A percentile compares a stretch with the other conserved stretches of the same genome.
These are phyloP conservation scores for Coniochaeta sp. DNA, from an alignment of 2,329 filamentous ascomycete species.

Conservation along the genomic window DNA sequence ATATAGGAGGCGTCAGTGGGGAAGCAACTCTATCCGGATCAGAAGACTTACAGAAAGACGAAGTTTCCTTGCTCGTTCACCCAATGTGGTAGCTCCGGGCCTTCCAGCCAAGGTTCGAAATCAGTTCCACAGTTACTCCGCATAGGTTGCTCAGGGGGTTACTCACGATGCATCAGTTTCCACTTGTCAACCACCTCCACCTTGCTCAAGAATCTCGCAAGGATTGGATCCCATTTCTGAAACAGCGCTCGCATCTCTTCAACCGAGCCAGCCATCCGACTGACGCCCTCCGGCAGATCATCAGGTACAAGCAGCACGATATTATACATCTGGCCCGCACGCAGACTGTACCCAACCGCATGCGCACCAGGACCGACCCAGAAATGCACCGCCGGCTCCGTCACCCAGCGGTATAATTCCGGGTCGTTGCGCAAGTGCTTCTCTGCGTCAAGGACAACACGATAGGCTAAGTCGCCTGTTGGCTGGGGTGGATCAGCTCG, in stretches of 20 bases:
- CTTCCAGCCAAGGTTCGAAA: not conserved
- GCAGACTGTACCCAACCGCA: constrained; percentile 38
- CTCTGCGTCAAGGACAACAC: constrained; percentile 38
- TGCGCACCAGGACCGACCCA: constrained; percentile 46
- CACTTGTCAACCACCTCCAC: constrained; percentile 59
- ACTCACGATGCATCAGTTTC: constrained; percentile 51
- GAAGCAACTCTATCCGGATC: not conserved
- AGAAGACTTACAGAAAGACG: constrained; percentile 24
- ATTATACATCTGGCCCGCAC: constrained; percentile 34
- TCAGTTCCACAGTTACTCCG: constrained; percentile 10
- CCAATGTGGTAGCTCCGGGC: constrained; percentile 42
- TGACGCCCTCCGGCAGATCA: constrained; percentile 35
- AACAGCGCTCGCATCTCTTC: constrained; percentile 57
- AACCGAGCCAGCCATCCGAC: constrained; percentile 41
- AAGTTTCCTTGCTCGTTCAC: constrained; percentile 43
- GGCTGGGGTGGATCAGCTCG: constrained; percentile 33
- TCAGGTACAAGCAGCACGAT: constrained; percentile 38
- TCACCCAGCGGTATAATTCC: constrained; percentile 34
- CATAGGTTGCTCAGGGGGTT: not conserved
- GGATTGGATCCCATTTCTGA: constrained; percentile 55
- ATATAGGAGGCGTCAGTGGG: not conserved
- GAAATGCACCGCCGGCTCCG: constrained; percentile 40
- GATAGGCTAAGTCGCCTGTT: constrained; percentile 50
- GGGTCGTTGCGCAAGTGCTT: constrained; percentile 34
- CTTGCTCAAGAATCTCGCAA: constrained; percentile 31